Conservation (phyloP, 805 yeast genomes). For the Zygoascus ofunaensis region DNA sequence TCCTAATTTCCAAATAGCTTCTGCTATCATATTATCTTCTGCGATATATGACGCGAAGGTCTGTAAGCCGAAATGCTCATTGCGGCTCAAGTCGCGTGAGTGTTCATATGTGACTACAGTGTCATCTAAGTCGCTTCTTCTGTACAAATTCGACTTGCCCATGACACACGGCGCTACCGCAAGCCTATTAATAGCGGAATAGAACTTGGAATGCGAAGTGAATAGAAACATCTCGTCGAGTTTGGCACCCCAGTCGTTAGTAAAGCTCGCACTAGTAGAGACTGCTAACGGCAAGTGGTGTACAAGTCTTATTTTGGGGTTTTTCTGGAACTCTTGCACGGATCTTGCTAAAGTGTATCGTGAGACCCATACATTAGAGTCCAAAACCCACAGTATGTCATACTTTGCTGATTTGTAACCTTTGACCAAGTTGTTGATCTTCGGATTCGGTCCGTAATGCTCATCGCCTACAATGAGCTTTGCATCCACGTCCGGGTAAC, state of each 20-base stretch:
- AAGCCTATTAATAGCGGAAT: constrained; percentile 63
- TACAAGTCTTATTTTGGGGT: constrained; percentile 45
- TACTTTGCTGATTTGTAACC: constrained; percentile 60
- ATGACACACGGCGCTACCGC: constrained; percentile 82
- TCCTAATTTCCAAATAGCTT: constrained; percentile 61
- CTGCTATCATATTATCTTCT: constrained; percentile 89
- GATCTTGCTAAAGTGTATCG: constrained; percentile 59
- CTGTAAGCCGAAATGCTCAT: constrained; percentile 40
- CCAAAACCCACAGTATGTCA: constrained; percentile 78
- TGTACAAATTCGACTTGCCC: constrained; percentile 77
- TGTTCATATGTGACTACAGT: constrained; percentile 16
- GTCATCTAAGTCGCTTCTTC: constrained; percentile 47
- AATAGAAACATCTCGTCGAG: constrained; percentile 79
- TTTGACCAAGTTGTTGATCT: constrained; percentile 76
- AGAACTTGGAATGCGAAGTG: constrained; percentile 80
- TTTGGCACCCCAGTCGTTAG: constrained; percentile 46
- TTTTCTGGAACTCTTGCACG: constrained; percentile 37
- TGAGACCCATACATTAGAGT: constrained; percentile 73
- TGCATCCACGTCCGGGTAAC: constrained; percentile 51
- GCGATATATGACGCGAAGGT: constrained; percentile 77
- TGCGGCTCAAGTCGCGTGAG: background rate
- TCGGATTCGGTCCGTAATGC: constrained; percentile 74
- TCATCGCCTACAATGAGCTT: constrained; percentile 45
- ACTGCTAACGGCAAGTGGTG: constrained; percentile 62
- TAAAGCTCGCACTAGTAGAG: constrained; percentile 30